Percentiles rank a stretch among this genome's conserved stretches.
Conservation (phyloP, 371 early-diverging fungal genomes). For the Mortierella sp. region DNA sequence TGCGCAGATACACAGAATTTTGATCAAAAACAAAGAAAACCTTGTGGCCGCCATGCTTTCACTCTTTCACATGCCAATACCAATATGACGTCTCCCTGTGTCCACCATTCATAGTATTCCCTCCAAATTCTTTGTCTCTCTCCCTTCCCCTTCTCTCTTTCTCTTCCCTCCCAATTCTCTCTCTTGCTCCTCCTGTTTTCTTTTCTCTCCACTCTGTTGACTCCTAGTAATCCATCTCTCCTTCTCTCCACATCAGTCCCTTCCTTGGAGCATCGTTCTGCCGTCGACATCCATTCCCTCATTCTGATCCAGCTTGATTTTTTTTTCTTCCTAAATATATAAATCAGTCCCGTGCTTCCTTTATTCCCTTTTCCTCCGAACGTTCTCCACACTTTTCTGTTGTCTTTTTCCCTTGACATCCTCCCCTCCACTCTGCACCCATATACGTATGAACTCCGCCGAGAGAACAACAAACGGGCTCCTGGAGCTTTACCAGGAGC, state of each 20-base stretch:
- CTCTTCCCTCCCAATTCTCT: too few relatives aligned
- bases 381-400: too few relatives aligned
- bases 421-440: not conserved
- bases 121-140: not conserved
- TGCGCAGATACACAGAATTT: too few relatives aligned
- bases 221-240: not conserved
- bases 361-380: too few relatives aligned
- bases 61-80: not conserved
- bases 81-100: not conserved
- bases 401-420: not conserved
- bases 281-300: too few relatives aligned
- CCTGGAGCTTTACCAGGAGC: slow-evolving; percentile 46
- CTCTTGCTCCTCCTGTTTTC: too few relatives aligned
- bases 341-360: too few relatives aligned
- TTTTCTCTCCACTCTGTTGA: too few relatives aligned
- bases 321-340: not conserved
- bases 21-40: not conserved
- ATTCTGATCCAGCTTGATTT: too few relatives aligned
- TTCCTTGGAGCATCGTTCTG: too few relatives aligned
- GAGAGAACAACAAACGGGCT: slow-evolving; percentile 29
- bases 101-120: not conserved
- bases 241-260: too few relatives aligned
- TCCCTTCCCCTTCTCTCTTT: not conserved
- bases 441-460: slow-evolving; percentile 36
- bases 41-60: not conserved